These are phyloP conservation scores for Carex parvula DNA, from an alignment of 176 grass and related monocot genomes.

Conservation along the genomic window DNA sequence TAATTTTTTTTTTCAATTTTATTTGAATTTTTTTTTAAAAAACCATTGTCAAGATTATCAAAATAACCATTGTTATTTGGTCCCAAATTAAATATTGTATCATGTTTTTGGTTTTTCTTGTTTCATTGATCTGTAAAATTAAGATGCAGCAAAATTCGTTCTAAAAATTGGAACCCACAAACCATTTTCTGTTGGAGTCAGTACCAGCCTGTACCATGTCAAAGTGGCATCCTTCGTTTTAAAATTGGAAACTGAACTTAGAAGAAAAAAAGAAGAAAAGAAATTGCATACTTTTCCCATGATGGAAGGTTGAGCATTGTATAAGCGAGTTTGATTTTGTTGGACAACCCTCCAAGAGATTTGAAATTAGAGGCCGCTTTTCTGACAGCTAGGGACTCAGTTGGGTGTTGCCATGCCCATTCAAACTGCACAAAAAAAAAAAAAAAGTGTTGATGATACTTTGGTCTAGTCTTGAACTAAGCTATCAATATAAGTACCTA, in stretches of 20 bases:
- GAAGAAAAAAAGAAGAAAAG: background rate
- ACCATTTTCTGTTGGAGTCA: background rate
- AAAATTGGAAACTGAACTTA: background rate
- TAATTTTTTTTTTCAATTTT: too few species aligned
- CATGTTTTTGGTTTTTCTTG: background rate
- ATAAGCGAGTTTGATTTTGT: slow-evolving; percentile 86
- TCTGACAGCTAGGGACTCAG: slow-evolving; percentile 71
- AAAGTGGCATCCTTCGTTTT: background rate
- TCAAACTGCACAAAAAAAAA: slow-evolving; percentile 60
- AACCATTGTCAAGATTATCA: too few species aligned
- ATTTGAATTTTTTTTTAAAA: too few species aligned
- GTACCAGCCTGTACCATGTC: background rate
- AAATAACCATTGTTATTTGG: too few species aligned
- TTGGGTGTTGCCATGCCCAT: slow-evolving; percentile 97
- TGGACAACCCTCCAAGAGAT: slow-evolving; percentile 66
- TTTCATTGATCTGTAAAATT: background rate
- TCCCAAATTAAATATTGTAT: background rate
- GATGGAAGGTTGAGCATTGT: slow-evolving; percentile 87
- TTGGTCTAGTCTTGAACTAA: background rate
- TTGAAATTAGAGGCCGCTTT: slow-evolving; percentile 74
- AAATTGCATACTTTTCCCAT: slow-evolving; percentile 63
- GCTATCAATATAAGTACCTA: background rate
- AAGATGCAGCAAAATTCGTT: background rate
- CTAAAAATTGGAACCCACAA: background rate
- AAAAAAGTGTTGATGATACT: background rate